Base-by-base conservation (phyloP, 106 monocot genomes). In the Alisma plantagoaquatica region DNA sequence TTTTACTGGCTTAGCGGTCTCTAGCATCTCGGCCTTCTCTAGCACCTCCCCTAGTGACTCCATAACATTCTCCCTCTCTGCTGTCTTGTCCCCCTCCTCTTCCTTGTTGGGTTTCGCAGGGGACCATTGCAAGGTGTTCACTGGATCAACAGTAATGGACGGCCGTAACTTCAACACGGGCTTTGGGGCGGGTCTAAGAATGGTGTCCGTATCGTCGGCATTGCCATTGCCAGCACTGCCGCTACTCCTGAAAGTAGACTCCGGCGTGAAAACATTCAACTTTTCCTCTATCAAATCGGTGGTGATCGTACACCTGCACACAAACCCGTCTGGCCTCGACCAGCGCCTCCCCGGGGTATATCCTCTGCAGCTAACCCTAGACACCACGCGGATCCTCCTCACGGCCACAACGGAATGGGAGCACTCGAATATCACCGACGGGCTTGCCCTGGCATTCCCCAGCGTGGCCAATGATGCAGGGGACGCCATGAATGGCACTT, bases 21-120 rank as follows among this genome's bases (percentile, higher is more conserved):
- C 81, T 28, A 99, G 50, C 60, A 87, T 89, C 57, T 90, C 90
- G 6, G 70, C 98, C 66, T 99, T 99, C 58, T 83, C 83, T 59
- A 99, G 47, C 29, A 82, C 90, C 72, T 82, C 86, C 15, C 75
- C 86, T 27, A 99, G 68, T 7, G 98, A 71, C 48, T 86, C 82
- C 28, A 86, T 74, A 23, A 99, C 77, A 53, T 79, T 77, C 38
- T 79, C 68, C 41, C 76, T 73, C 23, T 80, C 78, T 32, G 56
- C 24, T 2, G 27, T 4, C 16, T 12, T 30, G 24, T 60, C 73
- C 18, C 46, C 2, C 38, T 53, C 64, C 43, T 55, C 63, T 27
- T 58, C 56, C 30, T 25, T 41, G 47, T 28, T 26, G 50, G 57
- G 23, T 17, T 57, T 66, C 2, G 21, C 33, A 5, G 73, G 25